These are phyloP conservation scores for Cryptosporidium andersoni DNA, from an alignment of 169 alveolate genomes.

Conservation along the genomic window DNA sequence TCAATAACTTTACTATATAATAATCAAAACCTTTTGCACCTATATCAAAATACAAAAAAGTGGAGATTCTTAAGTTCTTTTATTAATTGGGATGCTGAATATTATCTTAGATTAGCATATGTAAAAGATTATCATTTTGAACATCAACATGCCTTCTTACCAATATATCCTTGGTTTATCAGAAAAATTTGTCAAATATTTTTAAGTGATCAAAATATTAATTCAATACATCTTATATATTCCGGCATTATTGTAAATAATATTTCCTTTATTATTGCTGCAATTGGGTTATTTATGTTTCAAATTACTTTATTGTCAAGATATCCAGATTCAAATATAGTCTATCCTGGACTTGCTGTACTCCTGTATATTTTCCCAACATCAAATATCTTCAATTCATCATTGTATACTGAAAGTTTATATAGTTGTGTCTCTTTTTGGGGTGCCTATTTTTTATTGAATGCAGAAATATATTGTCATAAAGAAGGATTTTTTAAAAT, in stretches of 20 bases:
- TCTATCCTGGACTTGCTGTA: conserved; percentile 52
- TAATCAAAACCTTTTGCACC: too few species aligned
- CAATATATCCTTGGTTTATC: conserved; percentile 26
- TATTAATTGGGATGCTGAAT: conserved; percentile 64
- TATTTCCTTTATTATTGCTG: conserved; percentile 28
- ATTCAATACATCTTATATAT: conserved; percentile 1
- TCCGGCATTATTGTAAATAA: conserved; percentile 26
- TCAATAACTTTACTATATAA: too few species aligned
- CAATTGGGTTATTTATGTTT: conserved; percentile 38
- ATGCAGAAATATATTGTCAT: conserved; percentile 19
- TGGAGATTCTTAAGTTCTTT: conserved; percentile 51
- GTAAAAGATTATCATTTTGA: conserved; percentile 28
- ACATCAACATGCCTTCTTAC: conserved; percentile 63
- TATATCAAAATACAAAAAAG: conserved; percentile 1
- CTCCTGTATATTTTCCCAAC: conserved; percentile 42
- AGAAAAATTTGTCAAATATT: conserved; percentile 4
- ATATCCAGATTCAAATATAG: conserved; percentile 3
- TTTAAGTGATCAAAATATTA: background rate
- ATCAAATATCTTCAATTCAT: conserved; percentile 49
- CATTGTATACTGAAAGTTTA: conserved; percentile 63
- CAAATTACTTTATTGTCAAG: conserved; percentile 17
- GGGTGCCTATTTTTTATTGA: conserved; percentile 36
- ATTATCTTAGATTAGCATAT: conserved; percentile 40
- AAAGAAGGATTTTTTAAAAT: conserved; percentile 18
- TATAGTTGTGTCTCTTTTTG: conserved; percentile 38